A percentile compares a stretch with the other conserved stretches of the same genome.
Evolutionary conservation across 2,329 filamentous ascomycete genomes (phyloP).

Genomic region (Alternaria gansuensis): DNA sequence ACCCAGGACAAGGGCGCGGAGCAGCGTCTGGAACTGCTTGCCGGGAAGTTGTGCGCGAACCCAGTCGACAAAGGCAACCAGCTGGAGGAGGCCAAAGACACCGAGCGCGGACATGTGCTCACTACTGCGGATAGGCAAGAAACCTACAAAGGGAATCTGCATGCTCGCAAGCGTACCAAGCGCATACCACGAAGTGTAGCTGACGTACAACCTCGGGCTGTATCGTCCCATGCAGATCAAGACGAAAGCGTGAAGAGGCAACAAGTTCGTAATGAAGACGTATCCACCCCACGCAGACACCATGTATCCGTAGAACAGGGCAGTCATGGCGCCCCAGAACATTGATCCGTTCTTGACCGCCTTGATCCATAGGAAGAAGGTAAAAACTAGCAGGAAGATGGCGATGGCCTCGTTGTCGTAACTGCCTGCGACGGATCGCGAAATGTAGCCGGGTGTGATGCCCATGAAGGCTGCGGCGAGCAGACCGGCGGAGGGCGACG

Average conservation of each 20-base stretch:
- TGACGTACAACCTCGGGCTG: conserved; percentile 91
- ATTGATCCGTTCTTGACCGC: conserved; percentile 95
- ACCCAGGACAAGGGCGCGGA: conserved; percentile 76
- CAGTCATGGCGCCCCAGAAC: conserved; percentile 93
- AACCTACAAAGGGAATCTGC: conserved; percentile 99
- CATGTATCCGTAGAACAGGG: conserved; percentile 99
- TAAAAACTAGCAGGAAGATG: conserved; percentile 98
- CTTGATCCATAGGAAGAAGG: conserved; percentile 99
- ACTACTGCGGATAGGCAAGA: conserved; percentile 93
- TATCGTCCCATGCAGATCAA: conserved; percentile 97
- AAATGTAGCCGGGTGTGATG: conserved; percentile 97
- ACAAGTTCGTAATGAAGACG: conserved; percentile 97
- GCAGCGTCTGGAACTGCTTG: conserved; percentile 92
- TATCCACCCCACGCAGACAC: conserved; percentile 99
- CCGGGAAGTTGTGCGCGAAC: conserved; percentile 86
- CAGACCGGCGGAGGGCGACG: conserved; percentile 92
- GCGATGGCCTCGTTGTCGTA: conserved; percentile 99
- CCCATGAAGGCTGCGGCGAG: conserved; percentile 97
- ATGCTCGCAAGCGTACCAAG: conserved; percentile 96
- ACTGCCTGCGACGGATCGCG: conserved; percentile 93
- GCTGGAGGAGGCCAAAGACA: conserved; percentile 93
- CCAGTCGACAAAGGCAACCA: conserved; percentile 91
- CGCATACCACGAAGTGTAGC: conserved; percentile 98
- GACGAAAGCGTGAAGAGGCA: conserved; percentile 92
- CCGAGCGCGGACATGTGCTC: conserved; percentile 98